These are phyloP conservation scores for Mycena maculata DNA, from an alignment of 768 basidiomycete genomes.

Conservation along the genomic window DNA sequence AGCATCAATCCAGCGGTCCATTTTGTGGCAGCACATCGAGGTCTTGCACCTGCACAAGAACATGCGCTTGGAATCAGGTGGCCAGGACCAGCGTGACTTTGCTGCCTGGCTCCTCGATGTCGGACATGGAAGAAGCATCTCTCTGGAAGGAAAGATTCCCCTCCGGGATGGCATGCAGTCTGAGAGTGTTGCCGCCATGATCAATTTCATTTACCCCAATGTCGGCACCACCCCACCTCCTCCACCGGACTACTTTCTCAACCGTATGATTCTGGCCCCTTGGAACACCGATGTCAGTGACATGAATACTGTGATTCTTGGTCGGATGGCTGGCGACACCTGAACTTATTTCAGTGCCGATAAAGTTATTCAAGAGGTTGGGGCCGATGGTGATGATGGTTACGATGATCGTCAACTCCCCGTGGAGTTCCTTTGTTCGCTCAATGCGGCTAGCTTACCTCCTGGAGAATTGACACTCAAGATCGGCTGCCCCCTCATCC, in stretches of 20 bases:
- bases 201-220: constrained; percentile 40
- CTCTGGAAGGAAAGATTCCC: constrained; percentile 7
- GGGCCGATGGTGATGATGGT: constrained; percentile 33
- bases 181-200: constrained; percentile 45
- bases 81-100: constrained; percentile 35
- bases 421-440: constrained; percentile 51
- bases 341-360: constrained; percentile 29
- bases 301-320: constrained; percentile 44
- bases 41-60: not conserved
- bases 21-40: not conserved
- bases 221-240: constrained; percentile 20
- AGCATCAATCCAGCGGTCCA: not conserved
- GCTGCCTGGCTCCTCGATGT: constrained; percentile 32
- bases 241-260: constrained; percentile 45
- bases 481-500: constrained; percentile 50
- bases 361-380: constrained; percentile 26
- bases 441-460: constrained; percentile 54
- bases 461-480: constrained; percentile 48
- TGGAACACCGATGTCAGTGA: constrained; percentile 52
- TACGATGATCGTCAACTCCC: constrained; percentile 43
- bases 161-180: constrained; percentile 19
- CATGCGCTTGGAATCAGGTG: constrained; percentile 38
- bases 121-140: constrained; percentile 33
- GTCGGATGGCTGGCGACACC: constrained; percentile 38
- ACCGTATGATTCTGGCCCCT: constrained; percentile 50